Evolutionary conservation across 2,329 filamentous ascomycete genomes (phyloP).

Genomic region (Beauveria varroae): DNA sequence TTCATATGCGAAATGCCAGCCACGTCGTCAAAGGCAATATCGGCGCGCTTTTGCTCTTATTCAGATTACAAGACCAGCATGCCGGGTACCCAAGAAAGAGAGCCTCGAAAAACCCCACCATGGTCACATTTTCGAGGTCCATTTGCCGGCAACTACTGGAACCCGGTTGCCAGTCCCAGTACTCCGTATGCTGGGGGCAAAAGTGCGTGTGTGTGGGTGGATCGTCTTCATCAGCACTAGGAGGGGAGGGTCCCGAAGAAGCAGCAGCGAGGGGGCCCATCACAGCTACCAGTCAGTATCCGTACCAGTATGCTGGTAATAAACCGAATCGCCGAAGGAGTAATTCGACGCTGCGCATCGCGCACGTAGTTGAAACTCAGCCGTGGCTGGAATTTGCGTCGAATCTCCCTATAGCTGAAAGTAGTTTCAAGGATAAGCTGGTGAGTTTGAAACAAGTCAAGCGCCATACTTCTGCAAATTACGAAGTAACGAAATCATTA

Average conservation of each 20-base stretch:
- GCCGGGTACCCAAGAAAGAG: neutral
- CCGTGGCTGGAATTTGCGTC: neutral
- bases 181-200: slow-evolving; percentile 3
- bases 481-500: neutral
- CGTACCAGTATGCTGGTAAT: neutral
- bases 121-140: slow-evolving; percentile 2
- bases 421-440: slow-evolving; percentile 2
- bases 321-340: neutral
- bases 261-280: neutral
- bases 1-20: neutral
- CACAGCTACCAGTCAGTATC: neutral
- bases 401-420: neutral
- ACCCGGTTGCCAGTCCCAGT: no score
- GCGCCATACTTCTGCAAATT: neutral
- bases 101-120: slow-evolving; percentile 1
- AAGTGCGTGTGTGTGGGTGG: neutral
- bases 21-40: neutral
- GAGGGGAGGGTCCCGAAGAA: neutral
- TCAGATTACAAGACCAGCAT: neutral
- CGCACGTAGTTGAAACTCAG: neutral
- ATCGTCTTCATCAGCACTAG: neutral
- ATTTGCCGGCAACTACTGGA: neutral
- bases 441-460: neutral
- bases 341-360: neutral
- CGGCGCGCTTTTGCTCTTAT: neutral